A percentile compares a stretch with the other conserved stretches of the same genome.
Evolutionary conservation across 2,329 filamentous ascomycete species (phyloP).

Genomic region (Tolypocladium cylindrosporum): DNA sequence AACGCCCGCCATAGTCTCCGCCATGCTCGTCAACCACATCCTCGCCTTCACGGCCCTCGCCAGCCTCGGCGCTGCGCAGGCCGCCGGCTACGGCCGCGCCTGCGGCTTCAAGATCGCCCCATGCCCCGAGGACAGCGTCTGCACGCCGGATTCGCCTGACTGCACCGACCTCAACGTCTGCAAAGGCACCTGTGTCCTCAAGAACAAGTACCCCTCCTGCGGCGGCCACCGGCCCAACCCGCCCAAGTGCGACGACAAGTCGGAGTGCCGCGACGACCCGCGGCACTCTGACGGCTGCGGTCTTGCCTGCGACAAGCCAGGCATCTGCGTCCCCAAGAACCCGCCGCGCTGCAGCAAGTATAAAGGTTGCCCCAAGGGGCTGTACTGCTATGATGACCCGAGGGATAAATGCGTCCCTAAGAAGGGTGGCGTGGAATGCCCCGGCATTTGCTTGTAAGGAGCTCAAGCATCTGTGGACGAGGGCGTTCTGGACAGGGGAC

Average conservation of each 20-base stretch:
- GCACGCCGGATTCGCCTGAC: conserved; percentile 9
- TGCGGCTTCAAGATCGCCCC: conserved; percentile 20
- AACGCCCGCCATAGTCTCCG: not conserved
- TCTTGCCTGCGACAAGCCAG: conserved; percentile 22
- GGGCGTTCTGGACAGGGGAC: not conserved
- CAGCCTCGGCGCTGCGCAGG: conserved; percentile 9
- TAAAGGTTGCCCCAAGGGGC: conserved; percentile 13
- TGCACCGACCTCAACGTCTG: conserved; percentile 18
- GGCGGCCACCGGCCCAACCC: conserved; percentile 18
- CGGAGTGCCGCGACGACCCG: conserved; percentile 23
- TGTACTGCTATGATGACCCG: conserved; percentile 19
- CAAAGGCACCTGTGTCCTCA: conserved; percentile 16
- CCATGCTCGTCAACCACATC: conserved; percentile 14
- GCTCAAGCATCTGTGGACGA: not conserved
- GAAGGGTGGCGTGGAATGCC: conserved; percentile 18
- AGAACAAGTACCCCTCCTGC: conserved; percentile 20
- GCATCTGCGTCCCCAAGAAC: conserved; percentile 20
- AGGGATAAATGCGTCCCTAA: conserved; percentile 16
- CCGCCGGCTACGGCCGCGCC: conserved; percentile 1
- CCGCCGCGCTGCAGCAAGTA: conserved; percentile 8
- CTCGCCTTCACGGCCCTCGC: conserved; percentile 7
- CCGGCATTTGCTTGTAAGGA: conserved; percentile 18
- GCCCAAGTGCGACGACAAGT: conserved; percentile 12
- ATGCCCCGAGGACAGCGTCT: conserved; percentile 15
- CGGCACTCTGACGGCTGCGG: conserved; percentile 20